A percentile compares a stretch with the other conserved stretches of the same genome.
Evolutionary conservation across 2,329 filamentous ascomycete species (phyloP).

Genomic region (Colletotrichum godetiae): DNA sequence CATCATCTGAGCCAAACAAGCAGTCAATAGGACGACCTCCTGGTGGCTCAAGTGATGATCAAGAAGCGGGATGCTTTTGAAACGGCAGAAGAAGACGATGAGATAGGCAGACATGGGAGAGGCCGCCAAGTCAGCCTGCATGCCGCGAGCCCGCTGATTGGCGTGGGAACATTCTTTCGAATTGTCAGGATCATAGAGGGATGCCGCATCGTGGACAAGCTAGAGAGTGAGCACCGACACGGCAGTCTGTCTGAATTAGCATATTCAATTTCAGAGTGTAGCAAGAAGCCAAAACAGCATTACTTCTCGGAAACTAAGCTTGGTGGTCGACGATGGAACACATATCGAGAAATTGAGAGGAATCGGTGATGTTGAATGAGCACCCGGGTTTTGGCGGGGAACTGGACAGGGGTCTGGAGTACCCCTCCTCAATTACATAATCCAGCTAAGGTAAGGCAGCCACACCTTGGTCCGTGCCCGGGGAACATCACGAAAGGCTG

Average conservation of each 20-base stretch:
- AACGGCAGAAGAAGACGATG: not conserved
- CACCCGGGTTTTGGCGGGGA: not conserved
- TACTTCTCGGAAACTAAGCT: no score
- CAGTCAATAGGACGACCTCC: no score
- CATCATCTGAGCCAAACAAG: not conserved
- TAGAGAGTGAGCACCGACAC: not conserved
- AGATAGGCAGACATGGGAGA: not conserved
- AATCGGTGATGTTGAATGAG: not conserved
- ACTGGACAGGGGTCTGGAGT: not conserved
- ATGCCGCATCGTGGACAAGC: not conserved
- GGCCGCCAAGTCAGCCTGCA: slow-evolving; percentile 1
- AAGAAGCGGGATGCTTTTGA: no score
- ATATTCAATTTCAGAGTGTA: not conserved
- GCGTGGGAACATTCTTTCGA: not conserved
- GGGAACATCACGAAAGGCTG: slow-evolving; percentile 50
- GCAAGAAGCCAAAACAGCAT: not conserved
- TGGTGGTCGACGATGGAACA: not conserved
- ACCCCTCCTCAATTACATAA: slow-evolving; percentile 37
- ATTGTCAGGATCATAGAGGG: not conserved
- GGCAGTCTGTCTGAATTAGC: rapidly evolving
- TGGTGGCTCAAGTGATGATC: no score
- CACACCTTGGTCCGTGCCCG: slow-evolving; percentile 37
- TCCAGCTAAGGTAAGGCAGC: slow-evolving; percentile 27
- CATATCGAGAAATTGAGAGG: no score
- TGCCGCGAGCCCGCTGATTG: not conserved